Evolutionary conservation across 768 basidiomycete species (phyloP), one percentile per base, ranked within the genome.

Genomic region (Naganishia antarctica): DNA sequence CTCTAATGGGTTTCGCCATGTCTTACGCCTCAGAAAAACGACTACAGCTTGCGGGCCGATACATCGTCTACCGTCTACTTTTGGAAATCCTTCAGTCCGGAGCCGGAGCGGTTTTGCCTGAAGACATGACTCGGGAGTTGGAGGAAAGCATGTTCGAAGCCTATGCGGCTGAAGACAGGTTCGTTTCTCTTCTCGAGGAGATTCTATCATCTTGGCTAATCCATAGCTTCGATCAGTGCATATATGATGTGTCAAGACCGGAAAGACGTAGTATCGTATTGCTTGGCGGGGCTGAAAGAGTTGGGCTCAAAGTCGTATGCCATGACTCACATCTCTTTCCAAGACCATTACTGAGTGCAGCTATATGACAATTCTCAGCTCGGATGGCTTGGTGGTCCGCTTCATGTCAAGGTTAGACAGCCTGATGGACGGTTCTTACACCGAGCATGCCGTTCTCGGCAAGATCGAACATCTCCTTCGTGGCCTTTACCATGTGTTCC

Each of bases 131-230:
- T 5, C 49, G 13, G 2, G 58, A 60, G 40, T 29, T 66, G 29
- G 65, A 66, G 45, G 37, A 60, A 25, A 48, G 58, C 60, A 47
- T 66, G 32, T 66, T 61, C 21, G 65, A 66, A 29, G 48, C 50
- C 8, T 66, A 61, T 32, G 37, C 48, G 9, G 46, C 48, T 4
- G 60, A 66, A 29, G 57, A 64, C 41, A 41, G 51, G 63, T 64
- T 40, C 53, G 53, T 34, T 4, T 21, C 5, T 31, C 2, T 51
- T 37, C 13, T 21, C 32, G n/a, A n/a, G 13, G n/a, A 3, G 3
- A 13, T 12, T 11, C 9, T 9, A 44, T 26, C 21, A 41, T 23
- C 25, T 25, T 7, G n/a, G 13, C 18, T 25, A 5, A 41, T 57
- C 37, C 18, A 15, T 9, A n/a, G 1, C 7, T 26, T 12, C 3